Conservation (phyloP, 352 stramenopile species). For the Pythium phragmitis region DNA sequence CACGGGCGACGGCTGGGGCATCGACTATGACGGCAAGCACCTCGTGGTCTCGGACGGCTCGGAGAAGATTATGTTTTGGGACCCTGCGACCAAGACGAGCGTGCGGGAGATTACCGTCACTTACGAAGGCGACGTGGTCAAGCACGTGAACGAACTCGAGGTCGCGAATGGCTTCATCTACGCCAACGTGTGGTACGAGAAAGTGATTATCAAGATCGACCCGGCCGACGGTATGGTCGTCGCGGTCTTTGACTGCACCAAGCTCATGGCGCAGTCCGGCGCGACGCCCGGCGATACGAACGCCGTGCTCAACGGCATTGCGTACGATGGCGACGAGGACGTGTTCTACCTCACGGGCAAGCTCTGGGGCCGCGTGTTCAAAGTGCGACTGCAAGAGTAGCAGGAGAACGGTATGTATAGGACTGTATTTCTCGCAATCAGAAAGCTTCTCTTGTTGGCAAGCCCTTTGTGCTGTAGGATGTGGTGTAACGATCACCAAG, state of each 20-base stretch:
- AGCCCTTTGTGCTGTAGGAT: too few species aligned
- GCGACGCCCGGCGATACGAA: conserved; percentile 41
- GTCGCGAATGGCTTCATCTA: conserved; percentile 91
- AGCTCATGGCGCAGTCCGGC: conserved; percentile 56
- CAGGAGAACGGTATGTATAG: background rate
- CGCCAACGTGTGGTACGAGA: conserved; percentile 94
- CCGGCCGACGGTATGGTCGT: conserved; percentile 79
- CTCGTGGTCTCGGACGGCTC: conserved; percentile 90
- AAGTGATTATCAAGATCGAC: conserved; percentile 93
- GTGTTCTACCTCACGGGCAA: conserved; percentile 94
- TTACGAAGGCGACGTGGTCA: conserved; percentile 43
- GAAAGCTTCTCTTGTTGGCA: too few species aligned
- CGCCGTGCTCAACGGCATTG: conserved; percentile 94
- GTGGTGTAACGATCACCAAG: too few species aligned
- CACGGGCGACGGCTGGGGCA: conserved; percentile 92
- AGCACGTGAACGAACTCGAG: conserved; percentile 94
- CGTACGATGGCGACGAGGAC: conserved; percentile 86
- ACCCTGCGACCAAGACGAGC: conserved; percentile 73
- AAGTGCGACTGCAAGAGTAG: conserved; percentile 67
- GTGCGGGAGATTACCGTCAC: conserved; percentile 69
- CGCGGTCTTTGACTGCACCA: conserved; percentile 86
- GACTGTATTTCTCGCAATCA: too few species aligned
- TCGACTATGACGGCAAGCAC: conserved; percentile 75
- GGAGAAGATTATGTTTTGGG: conserved; percentile 90
- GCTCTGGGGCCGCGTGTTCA: conserved; percentile 90